These are phyloP conservation scores for Otatea glauca DNA, from an alignment of 176 grass and related monocot species.

Conservation along the genomic window DNA sequence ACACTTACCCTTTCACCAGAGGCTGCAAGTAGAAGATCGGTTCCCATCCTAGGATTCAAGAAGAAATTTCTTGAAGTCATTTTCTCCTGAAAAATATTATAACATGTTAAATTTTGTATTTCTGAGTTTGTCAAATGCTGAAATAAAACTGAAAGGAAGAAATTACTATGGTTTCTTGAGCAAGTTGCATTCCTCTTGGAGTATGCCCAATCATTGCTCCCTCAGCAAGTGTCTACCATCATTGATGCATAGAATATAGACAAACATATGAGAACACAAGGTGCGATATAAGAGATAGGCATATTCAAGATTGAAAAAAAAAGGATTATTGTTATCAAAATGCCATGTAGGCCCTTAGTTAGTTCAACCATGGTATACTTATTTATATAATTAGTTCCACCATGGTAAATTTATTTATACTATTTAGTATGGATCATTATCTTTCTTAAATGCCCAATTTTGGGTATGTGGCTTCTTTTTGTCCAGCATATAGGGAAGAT, in stretches of 20 bases:
- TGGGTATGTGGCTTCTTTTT: constrained; percentile 13
- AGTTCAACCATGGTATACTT: constrained; percentile 6
- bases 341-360: constrained; percentile 3
- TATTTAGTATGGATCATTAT: constrained; percentile 21
- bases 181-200: constrained; percentile 93
- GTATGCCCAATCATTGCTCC: constrained; percentile 96
- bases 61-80: constrained; percentile 78
- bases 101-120: constrained; percentile 31
- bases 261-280: neutral
- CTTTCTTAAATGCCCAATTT: neutral
- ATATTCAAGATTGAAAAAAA: neutral
- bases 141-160: constrained; percentile 41
- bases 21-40: constrained; percentile 78
- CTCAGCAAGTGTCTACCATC: constrained; percentile 72
- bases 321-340: neutral
- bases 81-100: constrained; percentile 70
- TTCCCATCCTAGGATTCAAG: constrained; percentile 89
- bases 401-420: constrained; percentile 24
- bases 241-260: constrained; percentile 36
- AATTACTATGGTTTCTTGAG: constrained; percentile 86
- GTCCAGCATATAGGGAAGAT: neutral
- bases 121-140: constrained; percentile 11
- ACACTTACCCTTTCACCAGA: constrained; percentile 66
- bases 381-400: neutral
- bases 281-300: neutral